Base-by-base conservation (phyloP, 768 basidiomycete genomes). In the Trametes cingulata region DNA sequence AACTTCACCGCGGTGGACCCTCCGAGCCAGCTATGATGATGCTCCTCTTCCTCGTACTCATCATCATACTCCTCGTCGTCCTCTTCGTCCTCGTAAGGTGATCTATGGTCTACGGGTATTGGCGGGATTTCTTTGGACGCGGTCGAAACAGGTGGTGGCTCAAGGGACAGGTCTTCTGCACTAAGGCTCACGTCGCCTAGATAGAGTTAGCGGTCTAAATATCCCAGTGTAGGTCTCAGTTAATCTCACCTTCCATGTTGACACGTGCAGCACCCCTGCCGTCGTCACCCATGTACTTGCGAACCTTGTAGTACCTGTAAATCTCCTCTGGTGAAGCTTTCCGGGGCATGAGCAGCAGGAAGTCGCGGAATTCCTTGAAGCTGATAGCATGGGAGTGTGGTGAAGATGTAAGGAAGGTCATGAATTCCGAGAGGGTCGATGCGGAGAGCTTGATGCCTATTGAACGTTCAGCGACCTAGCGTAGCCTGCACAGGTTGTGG, bases 301-400 rank as follows among this genome's bases (percentile, higher is more conserved):
- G 77, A 59, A 91, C 79, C 73, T 90, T 80, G 67, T 91, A 93
- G 74, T 88, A 93, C 57, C 78, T 82, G 73, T 91, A 95, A 35
- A 97, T 95, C 76, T 98, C 95, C 52, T 82, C 78, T 3, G 91
- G 80, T 1, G 91, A 94, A 25, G 82, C 85, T 71, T 83, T 87
- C 62, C 92, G 85, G 54, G 95, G 93, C 64, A 96, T 74, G 51
- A 96, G 82, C 40, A 96, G 81, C 59, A 97, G 81, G 73, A 93
- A 95, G 75, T 96, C 90, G 41, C 95, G 81, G 71, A 96, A 97
- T 69, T 95, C 88, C 53, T 80, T 77, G 75, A 96, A 98, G 60
- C 80, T 86, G 73, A 96, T 82, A 47, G 78, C 76, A 73, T 84
- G 83, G 10, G 87, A 84, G 65, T 87, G 80, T 13, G 86, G 82